Evolutionary conservation across 208 protist species (phyloP).

Genomic region (Trypanosoma theileri): DNA sequence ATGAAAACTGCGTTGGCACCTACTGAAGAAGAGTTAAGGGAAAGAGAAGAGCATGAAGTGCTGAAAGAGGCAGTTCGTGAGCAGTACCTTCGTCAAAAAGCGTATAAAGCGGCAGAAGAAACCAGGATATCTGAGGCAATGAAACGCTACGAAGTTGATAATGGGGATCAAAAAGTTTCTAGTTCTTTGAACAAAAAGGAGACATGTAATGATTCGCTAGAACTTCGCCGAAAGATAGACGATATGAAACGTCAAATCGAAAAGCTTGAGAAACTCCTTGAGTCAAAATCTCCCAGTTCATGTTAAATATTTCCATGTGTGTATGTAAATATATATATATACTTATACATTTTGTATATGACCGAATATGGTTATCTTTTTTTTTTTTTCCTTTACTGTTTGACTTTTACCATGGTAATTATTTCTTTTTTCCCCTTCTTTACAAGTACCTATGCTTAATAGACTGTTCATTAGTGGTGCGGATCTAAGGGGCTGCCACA

Average conservation of each 20-base stretch:
- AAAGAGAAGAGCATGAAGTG: constrained; percentile 60
- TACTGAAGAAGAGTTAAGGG: constrained; percentile 70
- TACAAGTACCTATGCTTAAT: constrained; percentile 29
- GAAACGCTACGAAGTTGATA: constrained; percentile 20
- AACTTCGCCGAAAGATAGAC: constrained; percentile 45
- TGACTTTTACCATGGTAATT: not conserved
- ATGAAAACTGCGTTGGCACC: constrained; percentile 76
- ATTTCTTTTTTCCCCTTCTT: constrained; percentile 7
- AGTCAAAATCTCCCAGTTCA: constrained; percentile 24
- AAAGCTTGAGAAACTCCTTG: constrained; percentile 51
- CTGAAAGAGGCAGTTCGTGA: constrained; percentile 80
- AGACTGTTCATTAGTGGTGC: constrained; percentile 64
- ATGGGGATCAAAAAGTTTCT: not conserved
- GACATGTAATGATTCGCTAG: constrained; percentile 10
- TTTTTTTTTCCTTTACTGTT: constrained; percentile 1
- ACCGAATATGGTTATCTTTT: not conserved
- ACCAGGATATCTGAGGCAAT: constrained; percentile 63
- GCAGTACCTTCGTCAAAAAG: constrained; percentile 62
- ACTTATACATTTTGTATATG: constrained; percentile 4
- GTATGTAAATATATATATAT: constrained; percentile 10
- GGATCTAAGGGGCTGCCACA: constrained; percentile 44
- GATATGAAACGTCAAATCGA: constrained; percentile 55
- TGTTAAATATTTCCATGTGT: constrained; percentile 10
- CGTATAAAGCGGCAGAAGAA: constrained; percentile 64
- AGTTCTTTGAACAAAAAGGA: not conserved